Base-by-base conservation (phyloP, 225 moss, liverwort and hornwort species). In the Polytrichum commune region DNA sequence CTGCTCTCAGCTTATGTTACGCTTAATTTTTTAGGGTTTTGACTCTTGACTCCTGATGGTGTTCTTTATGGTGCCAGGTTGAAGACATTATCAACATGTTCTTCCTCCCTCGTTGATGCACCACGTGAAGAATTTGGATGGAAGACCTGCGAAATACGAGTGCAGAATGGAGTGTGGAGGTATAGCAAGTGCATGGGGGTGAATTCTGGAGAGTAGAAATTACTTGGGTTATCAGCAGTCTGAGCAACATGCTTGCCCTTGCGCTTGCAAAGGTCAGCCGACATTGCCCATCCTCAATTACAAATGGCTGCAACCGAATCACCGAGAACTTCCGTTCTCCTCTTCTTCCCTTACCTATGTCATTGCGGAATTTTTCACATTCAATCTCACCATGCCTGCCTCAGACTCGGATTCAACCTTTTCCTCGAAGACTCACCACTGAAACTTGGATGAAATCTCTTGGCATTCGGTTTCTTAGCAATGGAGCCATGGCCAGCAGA, bases 231-330 rank as follows among this genome's bases (percentile, higher is more conserved):
- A 58, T 46, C 46, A 16, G 46, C 46, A 46, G 13, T 46, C 46
- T 46, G 13, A 4, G 55, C 76, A 61, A 13, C 54, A 87, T 87
- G 87, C 72, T 83, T 60, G 74, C 72, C 58, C 55, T 86, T 26
- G 72, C 79, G 38, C 72, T 83, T 46, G 53, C 84, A 27, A 76
- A 76, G 61, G 76, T 73, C 55, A 69, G 76, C 32, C 81, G 78
- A 54, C 76, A 58, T 46, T 54, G 55, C 58, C 63, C 61, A 54
- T 35, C 71, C 68, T 67, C 68, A 62, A 35, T 30, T 2, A 7
- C 60, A 23, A 71, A 35, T 30, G 32, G 22, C 23, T 30, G 22
- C 30, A 32, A 20, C 19, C 27, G 67, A 20, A 27, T 23, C 46
- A 67, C 32, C 35, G 32, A 33, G 32, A 24, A 18, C 25, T 38